Conservation (phyloP, 495 filamentous ascomycete species). For the Penicillium paxilli region DNA sequence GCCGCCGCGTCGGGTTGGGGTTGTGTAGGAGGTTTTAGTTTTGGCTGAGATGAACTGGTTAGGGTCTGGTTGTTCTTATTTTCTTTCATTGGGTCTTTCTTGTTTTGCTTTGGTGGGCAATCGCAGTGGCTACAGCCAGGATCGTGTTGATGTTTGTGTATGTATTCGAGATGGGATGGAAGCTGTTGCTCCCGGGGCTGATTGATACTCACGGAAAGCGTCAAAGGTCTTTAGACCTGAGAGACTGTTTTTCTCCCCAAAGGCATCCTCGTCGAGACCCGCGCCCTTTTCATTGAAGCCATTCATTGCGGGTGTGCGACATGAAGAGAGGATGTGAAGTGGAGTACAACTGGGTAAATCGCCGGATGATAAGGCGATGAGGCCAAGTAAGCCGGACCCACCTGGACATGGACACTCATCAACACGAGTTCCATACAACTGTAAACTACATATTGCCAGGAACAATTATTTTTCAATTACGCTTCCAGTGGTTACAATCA, state of each 20-base stretch:
- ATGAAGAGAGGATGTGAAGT: conserved; percentile 22
- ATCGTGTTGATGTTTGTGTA: no score
- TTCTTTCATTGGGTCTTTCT: background rate
- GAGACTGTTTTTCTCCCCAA: conserved; percentile 67
- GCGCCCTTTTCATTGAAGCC: conserved; percentile 67
- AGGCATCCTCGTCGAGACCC: conserved; percentile 77
- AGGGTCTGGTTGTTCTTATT: conserved; percentile 3
- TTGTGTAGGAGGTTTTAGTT: conserved; percentile 89
- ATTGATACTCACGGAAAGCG: conserved; percentile 89
- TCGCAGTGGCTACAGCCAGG: no score
- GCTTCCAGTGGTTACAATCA: background rate
- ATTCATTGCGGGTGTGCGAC: conserved; percentile 53
- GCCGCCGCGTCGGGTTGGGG: conserved; percentile 77
- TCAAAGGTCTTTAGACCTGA: conserved; percentile 80
- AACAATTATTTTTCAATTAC: background rate
- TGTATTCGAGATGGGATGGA: background rate
- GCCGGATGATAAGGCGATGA: conserved; percentile 28
- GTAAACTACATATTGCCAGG: no score
- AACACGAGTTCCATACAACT: no score
- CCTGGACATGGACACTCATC: conserved; percentile 5
- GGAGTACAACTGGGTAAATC: no score
- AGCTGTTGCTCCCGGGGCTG: no score
- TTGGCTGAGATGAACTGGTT: conserved; percentile 65
- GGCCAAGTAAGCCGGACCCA: conserved; percentile 36
- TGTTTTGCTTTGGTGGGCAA: background rate